These are phyloP conservation scores for Aspergillus viridinutans DNA, from an alignment of 2,329 filamentous ascomycete genomes.

Conservation along the genomic window DNA sequence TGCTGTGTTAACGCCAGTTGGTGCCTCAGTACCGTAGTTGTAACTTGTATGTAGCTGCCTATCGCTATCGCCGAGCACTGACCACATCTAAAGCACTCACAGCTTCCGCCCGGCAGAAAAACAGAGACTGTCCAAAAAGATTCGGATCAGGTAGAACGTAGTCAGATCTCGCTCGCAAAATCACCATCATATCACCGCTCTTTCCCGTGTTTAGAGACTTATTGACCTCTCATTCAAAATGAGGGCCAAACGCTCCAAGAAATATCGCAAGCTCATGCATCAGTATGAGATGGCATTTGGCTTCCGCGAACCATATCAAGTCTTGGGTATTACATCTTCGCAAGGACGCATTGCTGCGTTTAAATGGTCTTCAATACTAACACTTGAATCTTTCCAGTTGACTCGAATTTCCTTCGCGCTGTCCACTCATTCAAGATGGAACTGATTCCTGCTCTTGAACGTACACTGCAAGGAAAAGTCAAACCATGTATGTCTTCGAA, in stretches of 20 bases:
- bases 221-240: constrained; percentile 44
- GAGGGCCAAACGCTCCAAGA: constrained; percentile 66
- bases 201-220: constrained; percentile 4
- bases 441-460: constrained; percentile 68
- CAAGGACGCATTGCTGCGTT: constrained; percentile 16
- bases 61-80: constrained; percentile 16
- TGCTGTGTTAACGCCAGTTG: neutral
- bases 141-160: constrained; percentile 17
- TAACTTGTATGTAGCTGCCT: too few relatives aligned
- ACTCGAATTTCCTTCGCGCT: constrained; percentile 79
- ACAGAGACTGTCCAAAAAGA: constrained; percentile 21
- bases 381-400: constrained; percentile 50
- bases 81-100: constrained; percentile 18
- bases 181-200: constrained; percentile 3
- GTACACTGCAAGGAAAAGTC: constrained; percentile 80
- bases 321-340: constrained; percentile 53
- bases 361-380: constrained; percentile 1
- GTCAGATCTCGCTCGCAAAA: constrained; percentile 6
- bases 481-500: constrained; percentile 64
- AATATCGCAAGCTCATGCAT: constrained; percentile 89
- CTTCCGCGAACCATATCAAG: constrained; percentile 92
- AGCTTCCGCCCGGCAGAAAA: constrained; percentile 34
- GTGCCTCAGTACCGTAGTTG: neutral
- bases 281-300: constrained; percentile 83
- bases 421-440: constrained; percentile 86